These are phyloP conservation scores for Recurvomyces mirabilis DNA, from an alignment of 495 filamentous ascomycete genomes.

Conservation along the genomic window DNA sequence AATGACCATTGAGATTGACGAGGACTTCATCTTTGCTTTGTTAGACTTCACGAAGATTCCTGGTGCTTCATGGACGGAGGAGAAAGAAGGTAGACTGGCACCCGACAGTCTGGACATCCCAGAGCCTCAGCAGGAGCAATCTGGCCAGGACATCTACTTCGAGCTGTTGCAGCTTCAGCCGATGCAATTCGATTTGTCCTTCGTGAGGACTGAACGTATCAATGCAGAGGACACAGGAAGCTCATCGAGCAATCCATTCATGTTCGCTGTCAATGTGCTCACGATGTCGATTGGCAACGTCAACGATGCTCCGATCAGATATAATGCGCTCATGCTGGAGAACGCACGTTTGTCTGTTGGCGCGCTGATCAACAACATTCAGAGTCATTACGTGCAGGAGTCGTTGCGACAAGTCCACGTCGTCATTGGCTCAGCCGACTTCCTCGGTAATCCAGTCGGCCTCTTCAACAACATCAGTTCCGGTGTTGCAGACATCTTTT, in stretches of 20 bases:
- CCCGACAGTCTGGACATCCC: conserved; percentile 86
- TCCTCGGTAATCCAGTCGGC: conserved; percentile 95
- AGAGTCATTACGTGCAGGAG: conserved; percentile 91
- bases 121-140: conserved; percentile 72
- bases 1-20: conserved; percentile 96
- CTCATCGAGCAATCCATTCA: conserved; percentile 79
- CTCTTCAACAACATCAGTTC: conserved; percentile 98
- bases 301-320: conserved; percentile 86
- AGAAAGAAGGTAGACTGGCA: conserved; percentile 71
- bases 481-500: conserved; percentile 94
- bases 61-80: conserved; percentile 81
- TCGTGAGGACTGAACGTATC: conserved; percentile 91
- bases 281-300: conserved; percentile 99
- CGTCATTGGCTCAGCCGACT: conserved; percentile 91
- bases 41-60: conserved; percentile 91
- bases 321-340: conserved; percentile 89
- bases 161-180: conserved; percentile 93
- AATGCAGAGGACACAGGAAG: conserved; percentile 86
- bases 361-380: conserved; percentile 70
- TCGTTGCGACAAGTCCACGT: conserved; percentile 91
- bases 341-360: conserved; percentile 86
- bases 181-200: conserved; percentile 94
- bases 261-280: conserved; percentile 97
- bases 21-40: conserved; percentile 94
- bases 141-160: conserved; percentile 90